Conservation (phyloP, 108 stramenopile species). For the Cyclostephanos tholiformis region DNA sequence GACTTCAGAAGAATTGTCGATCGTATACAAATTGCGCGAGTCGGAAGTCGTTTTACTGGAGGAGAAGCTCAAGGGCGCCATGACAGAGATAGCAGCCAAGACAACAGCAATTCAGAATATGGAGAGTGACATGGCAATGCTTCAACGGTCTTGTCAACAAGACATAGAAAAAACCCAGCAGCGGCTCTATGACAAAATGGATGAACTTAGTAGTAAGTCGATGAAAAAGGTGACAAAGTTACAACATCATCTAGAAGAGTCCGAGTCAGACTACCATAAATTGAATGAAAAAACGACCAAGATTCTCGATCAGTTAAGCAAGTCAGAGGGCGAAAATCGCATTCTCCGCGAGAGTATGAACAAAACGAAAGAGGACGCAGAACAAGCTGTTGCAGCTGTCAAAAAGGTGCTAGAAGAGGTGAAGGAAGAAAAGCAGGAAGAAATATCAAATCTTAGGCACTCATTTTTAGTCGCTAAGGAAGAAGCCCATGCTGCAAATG, state of each 20-base stretch:
- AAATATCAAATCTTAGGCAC: too few species aligned
- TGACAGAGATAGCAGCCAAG: constrained; percentile 4
- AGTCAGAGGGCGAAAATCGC: not conserved
- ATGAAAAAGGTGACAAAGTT: constrained; percentile 8
- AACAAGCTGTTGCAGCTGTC: not conserved
- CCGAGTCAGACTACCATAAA: not conserved
- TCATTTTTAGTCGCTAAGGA: too few species aligned
- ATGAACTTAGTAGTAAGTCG: constrained; percentile 9
- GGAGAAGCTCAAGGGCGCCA: constrained; percentile 3
- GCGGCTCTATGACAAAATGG: constrained; percentile 21
- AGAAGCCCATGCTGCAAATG: not conserved
- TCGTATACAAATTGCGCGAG: constrained; percentile 5
- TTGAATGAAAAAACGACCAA: constrained; percentile 12
- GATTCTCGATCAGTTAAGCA: constrained; percentile 7
- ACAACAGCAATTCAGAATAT: constrained; percentile 17
- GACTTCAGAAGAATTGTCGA: not conserved
- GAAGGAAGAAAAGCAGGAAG: constrained; percentile 3
- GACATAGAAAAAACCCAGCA: constrained; percentile 12
- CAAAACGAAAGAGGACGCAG: not conserved
- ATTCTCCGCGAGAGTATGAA: not conserved
- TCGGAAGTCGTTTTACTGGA: constrained; percentile 5
- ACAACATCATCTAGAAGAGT: constrained; percentile 1
- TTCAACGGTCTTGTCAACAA: constrained; percentile 19
- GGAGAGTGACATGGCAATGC: constrained; percentile 18
- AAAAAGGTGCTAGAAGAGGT: not conserved